Conservation (phyloP, 2,329 filamentous ascomycete genomes). For the Neofusicoccum sp. region DNA sequence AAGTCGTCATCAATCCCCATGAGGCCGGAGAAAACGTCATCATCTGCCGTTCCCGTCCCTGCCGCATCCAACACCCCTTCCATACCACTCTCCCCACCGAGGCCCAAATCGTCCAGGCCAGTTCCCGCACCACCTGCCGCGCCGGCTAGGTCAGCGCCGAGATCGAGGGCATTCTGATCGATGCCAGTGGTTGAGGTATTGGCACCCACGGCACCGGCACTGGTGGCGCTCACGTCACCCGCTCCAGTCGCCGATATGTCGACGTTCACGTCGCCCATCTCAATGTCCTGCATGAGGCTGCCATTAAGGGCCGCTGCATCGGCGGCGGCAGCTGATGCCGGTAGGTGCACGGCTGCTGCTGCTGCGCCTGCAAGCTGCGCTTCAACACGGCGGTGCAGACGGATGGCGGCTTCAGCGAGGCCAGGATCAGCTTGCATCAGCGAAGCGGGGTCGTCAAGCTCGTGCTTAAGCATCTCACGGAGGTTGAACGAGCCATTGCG, state of each 20-base stretch:
- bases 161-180: not conserved
- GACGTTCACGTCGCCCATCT: slow-evolving; percentile 10
- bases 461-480: slow-evolving; percentile 58
- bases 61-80: slow-evolving; percentile 13
- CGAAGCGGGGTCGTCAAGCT: slow-evolving; percentile 58
- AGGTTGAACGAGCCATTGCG: slow-evolving; percentile 49
- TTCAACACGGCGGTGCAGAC: slow-evolving; percentile 64
- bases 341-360: not conserved
- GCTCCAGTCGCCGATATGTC: slow-evolving; percentile 11
- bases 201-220: not conserved
- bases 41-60: slow-evolving; percentile 1
- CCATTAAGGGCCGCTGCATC: slow-evolving; percentile 2
- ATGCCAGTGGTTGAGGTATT: not conserved
- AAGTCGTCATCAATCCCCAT: slow-evolving; percentile 16
- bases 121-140: not conserved
- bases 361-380: slow-evolving; percentile 50
- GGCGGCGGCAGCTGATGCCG: not conserved
- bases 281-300: slow-evolving; percentile 16
- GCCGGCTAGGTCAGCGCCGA: not conserved
- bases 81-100: slow-evolving; percentile 8
- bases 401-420: slow-evolving; percentile 61
- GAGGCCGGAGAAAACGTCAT: slow-evolving; percentile 15
- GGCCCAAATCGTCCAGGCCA: not conserved
- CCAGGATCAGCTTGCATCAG: slow-evolving; percentile 57
- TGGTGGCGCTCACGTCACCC: not conserved